Conservation (phyloP, 495 filamentous ascomycete genomes). For the Rostrohypoxylon terebratum region DNA sequence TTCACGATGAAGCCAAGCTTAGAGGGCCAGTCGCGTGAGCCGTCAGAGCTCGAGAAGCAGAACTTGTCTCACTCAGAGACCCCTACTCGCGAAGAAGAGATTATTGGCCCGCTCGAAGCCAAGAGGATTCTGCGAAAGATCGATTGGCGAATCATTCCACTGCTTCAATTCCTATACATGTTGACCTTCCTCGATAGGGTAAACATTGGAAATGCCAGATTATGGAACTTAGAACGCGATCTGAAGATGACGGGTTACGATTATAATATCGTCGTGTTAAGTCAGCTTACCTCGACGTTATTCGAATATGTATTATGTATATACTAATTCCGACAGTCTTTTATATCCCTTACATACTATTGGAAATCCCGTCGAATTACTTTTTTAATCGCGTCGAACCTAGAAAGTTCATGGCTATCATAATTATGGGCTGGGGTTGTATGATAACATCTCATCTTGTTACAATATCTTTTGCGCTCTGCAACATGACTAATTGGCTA, state of each 20-base stretch:
- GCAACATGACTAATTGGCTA: neutral
- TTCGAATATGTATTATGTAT: neutral
- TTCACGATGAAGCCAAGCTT: neutral
- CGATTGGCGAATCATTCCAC: constrained; percentile 14
- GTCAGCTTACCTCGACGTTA: neutral
- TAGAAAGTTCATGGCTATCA: constrained; percentile 3
- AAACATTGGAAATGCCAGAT: constrained; percentile 4
- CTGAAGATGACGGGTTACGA: constrained; percentile 17
- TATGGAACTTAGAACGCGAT: constrained; percentile 13
- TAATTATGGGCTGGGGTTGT: constrained; percentile 14
- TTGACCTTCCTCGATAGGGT: constrained; percentile 10
- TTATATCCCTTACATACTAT: constrained; percentile 11
- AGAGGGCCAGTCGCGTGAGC: neutral
- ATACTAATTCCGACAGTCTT: neutral
- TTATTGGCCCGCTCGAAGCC: neutral
- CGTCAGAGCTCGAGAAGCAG: constrained; percentile 9
- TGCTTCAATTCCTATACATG: constrained; percentile 17
- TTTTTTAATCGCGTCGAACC: constrained; percentile 10
- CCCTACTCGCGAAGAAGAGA: neutral
- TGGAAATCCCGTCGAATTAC: constrained; percentile 13
- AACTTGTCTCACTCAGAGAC: neutral
- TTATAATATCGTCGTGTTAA: constrained; percentile 14
- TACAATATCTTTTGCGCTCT: neutral
- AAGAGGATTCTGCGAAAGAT: constrained; percentile 8
- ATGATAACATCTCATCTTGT: neutral